Evolutionary conservation across 2,329 filamentous ascomycete genomes (phyloP).

Genomic region (Ustulina deusta): DNA sequence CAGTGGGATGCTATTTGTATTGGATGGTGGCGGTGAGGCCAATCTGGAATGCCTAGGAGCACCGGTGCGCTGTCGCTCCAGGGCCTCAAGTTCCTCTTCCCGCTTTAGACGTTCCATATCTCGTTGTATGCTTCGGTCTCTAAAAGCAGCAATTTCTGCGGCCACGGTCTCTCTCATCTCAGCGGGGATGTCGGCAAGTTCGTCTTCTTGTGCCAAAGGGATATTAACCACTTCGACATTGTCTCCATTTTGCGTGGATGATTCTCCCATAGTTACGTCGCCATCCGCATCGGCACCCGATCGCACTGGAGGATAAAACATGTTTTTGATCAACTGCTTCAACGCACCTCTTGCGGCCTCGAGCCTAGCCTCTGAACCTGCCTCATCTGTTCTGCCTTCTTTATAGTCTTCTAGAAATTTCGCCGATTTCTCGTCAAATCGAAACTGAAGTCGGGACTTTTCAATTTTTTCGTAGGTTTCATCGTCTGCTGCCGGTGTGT

Average conservation of each 20-base stretch:
- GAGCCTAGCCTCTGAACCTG: slow-evolving; percentile 73
- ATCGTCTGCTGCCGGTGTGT: slow-evolving; percentile 57
- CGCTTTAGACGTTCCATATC: slow-evolving; percentile 88
- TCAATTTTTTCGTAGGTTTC: slow-evolving; percentile 68
- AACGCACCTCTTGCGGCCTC: slow-evolving; percentile 77
- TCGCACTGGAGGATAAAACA: slow-evolving; percentile 74
- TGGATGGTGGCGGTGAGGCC: slow-evolving; percentile 75
- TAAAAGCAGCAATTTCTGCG: slow-evolving; percentile 92
- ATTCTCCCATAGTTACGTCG: slow-evolving; percentile 77
- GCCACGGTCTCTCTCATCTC: slow-evolving; percentile 97
- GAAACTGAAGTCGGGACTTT: slow-evolving; percentile 76
- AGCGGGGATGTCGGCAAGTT: slow-evolving; percentile 92
- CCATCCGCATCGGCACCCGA: slow-evolving; percentile 70
- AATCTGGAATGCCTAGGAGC: slow-evolving; percentile 73
- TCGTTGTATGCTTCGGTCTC: slow-evolving; percentile 87
- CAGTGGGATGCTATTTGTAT: slow-evolving; percentile 78
- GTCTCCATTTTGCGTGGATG: slow-evolving; percentile 65
- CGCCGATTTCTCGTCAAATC: slow-evolving; percentile 83
- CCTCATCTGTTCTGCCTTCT: slow-evolving; percentile 72
- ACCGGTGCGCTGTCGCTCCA: slow-evolving; percentile 80
- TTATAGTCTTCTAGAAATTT: slow-evolving; percentile 89
- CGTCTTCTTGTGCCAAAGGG: slow-evolving; percentile 87
- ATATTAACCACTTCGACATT: slow-evolving; percentile 91
- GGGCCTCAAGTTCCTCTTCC: slow-evolving; percentile 92
- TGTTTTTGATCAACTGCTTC: slow-evolving; percentile 73